Evolutionary conservation across 306 rosid genomes (phyloP).

Genomic region (Glycine latifolia): DNA sequence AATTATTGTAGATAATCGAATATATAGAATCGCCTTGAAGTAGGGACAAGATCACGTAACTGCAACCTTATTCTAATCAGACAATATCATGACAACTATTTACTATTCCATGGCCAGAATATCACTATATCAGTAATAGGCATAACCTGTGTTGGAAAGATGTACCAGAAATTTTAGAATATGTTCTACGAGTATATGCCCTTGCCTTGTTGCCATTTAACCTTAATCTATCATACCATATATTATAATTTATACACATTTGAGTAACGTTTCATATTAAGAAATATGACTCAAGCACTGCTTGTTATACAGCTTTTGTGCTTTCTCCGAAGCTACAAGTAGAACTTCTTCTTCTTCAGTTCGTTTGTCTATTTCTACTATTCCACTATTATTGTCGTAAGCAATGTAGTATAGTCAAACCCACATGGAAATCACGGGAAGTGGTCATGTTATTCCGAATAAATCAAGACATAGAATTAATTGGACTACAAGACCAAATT

Average conservation of each 20-base stretch:
- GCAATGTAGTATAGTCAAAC: background rate
- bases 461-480: background rate
- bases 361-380: background rate
- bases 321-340: background rate
- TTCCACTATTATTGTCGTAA: background rate
- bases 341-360: background rate
- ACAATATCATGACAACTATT: background rate
- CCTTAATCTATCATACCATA: background rate
- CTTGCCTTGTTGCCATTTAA: background rate
- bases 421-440: conserved; percentile 7
- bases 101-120: background rate
- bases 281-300: background rate
- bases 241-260: background rate
- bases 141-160: conserved; percentile 25
- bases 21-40: background rate
- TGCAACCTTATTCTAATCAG: background rate
- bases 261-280: background rate
- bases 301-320: background rate
- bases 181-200: background rate
- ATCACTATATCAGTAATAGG: background rate
- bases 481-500: background rate
- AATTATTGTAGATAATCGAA: background rate
- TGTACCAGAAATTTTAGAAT: conserved; percentile 5
- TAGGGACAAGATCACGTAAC: background rate
- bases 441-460: background rate